phyloP scores from a whole-genome alignment of 2,329 filamentous ascomycete genomes.

The Colletotrichum shisoi region DNA sequence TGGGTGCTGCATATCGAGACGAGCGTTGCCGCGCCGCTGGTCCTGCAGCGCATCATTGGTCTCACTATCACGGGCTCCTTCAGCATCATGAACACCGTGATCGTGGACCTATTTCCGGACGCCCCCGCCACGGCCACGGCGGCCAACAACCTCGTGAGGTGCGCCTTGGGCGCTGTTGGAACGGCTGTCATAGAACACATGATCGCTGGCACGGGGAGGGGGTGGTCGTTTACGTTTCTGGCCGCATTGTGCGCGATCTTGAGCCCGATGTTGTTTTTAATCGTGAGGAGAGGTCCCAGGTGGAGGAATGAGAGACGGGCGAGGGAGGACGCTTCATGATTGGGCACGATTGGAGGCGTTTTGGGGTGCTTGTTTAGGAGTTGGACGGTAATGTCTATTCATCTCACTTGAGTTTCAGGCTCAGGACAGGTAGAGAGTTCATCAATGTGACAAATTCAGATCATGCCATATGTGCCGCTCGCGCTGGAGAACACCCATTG shows the following conservation, averaged over 20 bases:
- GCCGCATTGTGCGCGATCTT: slow-evolving; percentile 59
- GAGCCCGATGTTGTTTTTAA: slow-evolving; percentile 59
- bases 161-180: slow-evolving; percentile 65
- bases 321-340: slow-evolving; percentile 40
- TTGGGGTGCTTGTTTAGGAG: background rate
- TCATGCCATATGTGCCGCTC: background rate
- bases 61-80: slow-evolving; percentile 68
- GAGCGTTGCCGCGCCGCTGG: slow-evolving; percentile 62
- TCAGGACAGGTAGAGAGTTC: background rate
- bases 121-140: slow-evolving; percentile 69
- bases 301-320: slow-evolving; percentile 62
- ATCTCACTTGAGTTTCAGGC: slow-evolving; percentile 9
- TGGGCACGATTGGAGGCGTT: background rate
- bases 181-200: slow-evolving; percentile 68
- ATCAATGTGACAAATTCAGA: background rate
- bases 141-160: slow-evolving; percentile 70
- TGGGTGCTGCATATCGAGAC: slow-evolving; percentile 63
- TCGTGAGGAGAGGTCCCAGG: slow-evolving; percentile 58
- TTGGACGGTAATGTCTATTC: background rate
- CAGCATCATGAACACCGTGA: slow-evolving; percentile 67
- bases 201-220: slow-evolving; percentile 64
- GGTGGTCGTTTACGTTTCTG: slow-evolving; percentile 70
- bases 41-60: slow-evolving; percentile 65
- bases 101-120: slow-evolving; percentile 69
- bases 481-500: background rate